Conservation (phyloP, 2,329 filamentous ascomycete species). For the Ceratocystis diversiconidia region DNA sequence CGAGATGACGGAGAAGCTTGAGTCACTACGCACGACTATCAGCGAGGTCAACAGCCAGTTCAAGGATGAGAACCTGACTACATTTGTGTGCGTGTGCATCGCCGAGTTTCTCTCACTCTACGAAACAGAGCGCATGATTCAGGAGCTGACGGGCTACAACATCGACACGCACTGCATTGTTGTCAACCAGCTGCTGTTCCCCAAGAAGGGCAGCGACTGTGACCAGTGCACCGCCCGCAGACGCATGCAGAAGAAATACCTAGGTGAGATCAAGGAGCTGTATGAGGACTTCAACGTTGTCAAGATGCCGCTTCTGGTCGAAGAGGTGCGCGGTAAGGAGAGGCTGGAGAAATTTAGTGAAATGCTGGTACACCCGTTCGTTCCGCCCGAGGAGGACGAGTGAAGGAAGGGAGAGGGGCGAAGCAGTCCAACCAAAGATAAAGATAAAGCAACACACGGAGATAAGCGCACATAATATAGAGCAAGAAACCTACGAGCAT, state of each 20-base stretch:
- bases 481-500: background rate
- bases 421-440: slow-evolving; percentile 3
- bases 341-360: slow-evolving; percentile 81
- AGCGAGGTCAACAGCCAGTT: slow-evolving; percentile 94
- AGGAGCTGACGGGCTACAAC: slow-evolving; percentile 81
- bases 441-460: background rate
- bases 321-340: slow-evolving; percentile 92
- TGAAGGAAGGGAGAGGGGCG: slow-evolving; percentile 10
- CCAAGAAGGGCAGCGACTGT: slow-evolving; percentile 68
- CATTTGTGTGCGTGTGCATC: slow-evolving; percentile 97
- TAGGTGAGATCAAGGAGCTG: slow-evolving; percentile 95
- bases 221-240: slow-evolving; percentile 89
- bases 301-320: slow-evolving; percentile 89
- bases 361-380: slow-evolving; percentile 64
- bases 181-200: slow-evolving; percentile 94
- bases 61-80: slow-evolving; percentile 89
- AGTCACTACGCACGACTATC: slow-evolving; percentile 83
- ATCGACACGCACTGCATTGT: slow-evolving; percentile 98
- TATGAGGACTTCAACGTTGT: slow-evolving; percentile 96
- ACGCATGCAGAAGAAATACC: slow-evolving; percentile 99
- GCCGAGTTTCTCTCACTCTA: slow-evolving; percentile 93
- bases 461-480: background rate
- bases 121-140: slow-evolving; percentile 99
- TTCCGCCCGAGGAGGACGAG: slow-evolving; percentile 40
- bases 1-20: slow-evolving; percentile 89